Conservation (phyloP, 257 asterid genomes). For the Marsdenia floribunda region DNA sequence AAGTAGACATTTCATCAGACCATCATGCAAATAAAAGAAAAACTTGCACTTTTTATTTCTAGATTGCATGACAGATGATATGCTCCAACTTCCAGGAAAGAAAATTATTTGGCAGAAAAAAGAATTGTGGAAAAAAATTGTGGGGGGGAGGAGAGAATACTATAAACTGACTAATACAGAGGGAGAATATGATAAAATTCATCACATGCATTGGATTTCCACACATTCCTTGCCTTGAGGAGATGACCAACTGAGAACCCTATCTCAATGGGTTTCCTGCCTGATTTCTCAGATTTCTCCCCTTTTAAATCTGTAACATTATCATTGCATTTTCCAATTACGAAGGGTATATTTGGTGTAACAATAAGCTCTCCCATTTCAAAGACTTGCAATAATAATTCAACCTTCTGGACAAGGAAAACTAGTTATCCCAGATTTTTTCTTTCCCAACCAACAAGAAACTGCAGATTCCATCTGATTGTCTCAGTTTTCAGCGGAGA, state of each 20-base stretch:
- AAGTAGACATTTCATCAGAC: slow-evolving; percentile 18
- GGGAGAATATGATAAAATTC: not conserved
- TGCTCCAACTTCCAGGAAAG: not conserved
- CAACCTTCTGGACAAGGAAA: not conserved
- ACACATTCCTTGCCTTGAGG: not conserved
- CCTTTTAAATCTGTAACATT: not conserved
- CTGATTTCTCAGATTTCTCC: not conserved
- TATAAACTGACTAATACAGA: not conserved
- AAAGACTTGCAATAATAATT: not conserved
- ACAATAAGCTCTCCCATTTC: not conserved
- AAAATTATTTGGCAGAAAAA: not conserved
- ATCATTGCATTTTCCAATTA: not conserved
- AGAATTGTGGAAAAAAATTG: not conserved
- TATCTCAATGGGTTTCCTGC: not conserved
- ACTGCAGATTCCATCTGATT: not conserved
- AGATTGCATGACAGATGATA: not conserved
- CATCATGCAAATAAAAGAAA: not conserved
- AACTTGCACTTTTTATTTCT: not conserved
- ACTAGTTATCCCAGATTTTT: not conserved
- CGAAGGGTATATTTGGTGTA: not conserved
- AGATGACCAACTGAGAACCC: not conserved
- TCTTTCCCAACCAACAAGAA: not conserved
- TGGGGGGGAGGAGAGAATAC: no score
- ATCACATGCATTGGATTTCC: not conserved
- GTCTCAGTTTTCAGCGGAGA: not conserved